Evolutionary conservation across 2,329 filamentous ascomycete species (phyloP).

Genomic region (Botryotinia convoluta): DNA sequence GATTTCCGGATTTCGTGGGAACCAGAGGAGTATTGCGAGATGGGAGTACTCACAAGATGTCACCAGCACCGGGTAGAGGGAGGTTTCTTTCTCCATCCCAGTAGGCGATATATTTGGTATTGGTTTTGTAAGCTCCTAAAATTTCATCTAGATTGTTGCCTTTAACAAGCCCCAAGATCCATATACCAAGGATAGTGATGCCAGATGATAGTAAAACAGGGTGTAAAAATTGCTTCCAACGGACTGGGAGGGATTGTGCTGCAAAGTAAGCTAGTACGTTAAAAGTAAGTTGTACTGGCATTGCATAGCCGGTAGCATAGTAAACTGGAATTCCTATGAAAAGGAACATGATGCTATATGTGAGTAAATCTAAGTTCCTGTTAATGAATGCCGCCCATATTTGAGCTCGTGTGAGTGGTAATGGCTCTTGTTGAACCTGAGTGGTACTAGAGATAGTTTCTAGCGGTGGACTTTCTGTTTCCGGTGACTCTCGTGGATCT

Average conservation of each 20-base stretch:
- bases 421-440: constrained; percentile 42
- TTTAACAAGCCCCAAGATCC: constrained; percentile 49
- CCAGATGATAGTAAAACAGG: constrained; percentile 56
- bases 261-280: constrained; percentile 53
- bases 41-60: constrained; percentile 45
- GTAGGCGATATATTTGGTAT: constrained; percentile 51
- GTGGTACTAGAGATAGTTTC: constrained; percentile 12
- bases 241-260: constrained; percentile 48
- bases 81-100: constrained; percentile 43
- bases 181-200: constrained; percentile 52
- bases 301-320: constrained; percentile 51
- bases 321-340: constrained; percentile 55
- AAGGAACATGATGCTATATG: constrained; percentile 47
- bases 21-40: neutral
- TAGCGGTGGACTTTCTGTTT: constrained; percentile 21
- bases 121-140: constrained; percentile 51
- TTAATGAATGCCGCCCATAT: constrained; percentile 50
- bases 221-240: constrained; percentile 53
- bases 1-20: neutral
- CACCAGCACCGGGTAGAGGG: constrained; percentile 51
- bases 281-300: constrained; percentile 46
- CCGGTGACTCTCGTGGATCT: constrained; percentile 28
- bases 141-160: constrained; percentile 43
- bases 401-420: constrained; percentile 47
- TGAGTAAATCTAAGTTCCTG: constrained; percentile 46